phyloP scores from a whole-genome alignment of 2,329 filamentous ascomycete genomes.

The Hypocreales sp. region DNA sequence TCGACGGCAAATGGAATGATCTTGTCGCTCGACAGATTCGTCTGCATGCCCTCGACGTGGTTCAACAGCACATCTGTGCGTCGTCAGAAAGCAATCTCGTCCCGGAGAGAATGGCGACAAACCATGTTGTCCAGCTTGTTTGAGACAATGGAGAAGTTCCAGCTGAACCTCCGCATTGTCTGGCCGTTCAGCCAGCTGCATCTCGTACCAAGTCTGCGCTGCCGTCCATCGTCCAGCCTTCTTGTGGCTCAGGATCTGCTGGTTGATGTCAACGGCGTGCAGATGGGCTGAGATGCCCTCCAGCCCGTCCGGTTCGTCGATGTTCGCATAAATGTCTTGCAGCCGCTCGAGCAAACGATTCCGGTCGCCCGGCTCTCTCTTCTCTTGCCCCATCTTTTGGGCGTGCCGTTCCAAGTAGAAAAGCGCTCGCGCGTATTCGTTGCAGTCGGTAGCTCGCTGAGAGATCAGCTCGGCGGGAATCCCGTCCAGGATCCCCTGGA shows the following conservation, averaged over 20 bases:
- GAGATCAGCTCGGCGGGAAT: slow-evolving; percentile 67
- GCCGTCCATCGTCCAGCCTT: slow-evolving; percentile 90
- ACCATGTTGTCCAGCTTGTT: slow-evolving; percentile 93
- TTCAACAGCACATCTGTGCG: slow-evolving; percentile 64
- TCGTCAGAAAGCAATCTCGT: slow-evolving; percentile 6
- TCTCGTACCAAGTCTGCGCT: slow-evolving; percentile 95
- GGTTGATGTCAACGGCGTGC: slow-evolving; percentile 75
- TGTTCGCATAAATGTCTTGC: slow-evolving; percentile 90
- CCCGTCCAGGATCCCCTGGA: slow-evolving; percentile 34
- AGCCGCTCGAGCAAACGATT: slow-evolving; percentile 59
- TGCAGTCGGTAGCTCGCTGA: slow-evolving; percentile 78
- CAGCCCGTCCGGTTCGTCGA: slow-evolving; percentile 93
- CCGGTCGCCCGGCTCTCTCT: slow-evolving; percentile 32
- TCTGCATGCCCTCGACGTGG: slow-evolving; percentile 64
- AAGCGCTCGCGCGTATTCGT: slow-evolving; percentile 78
- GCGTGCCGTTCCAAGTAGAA: slow-evolving; percentile 94
- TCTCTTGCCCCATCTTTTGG: slow-evolving; percentile 28
- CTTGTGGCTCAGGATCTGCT: slow-evolving; percentile 82
- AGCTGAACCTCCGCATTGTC: slow-evolving; percentile 63
- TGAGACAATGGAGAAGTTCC: slow-evolving; percentile 74
- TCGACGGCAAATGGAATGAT: slow-evolving; percentile 77
- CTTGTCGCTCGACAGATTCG: slow-evolving; percentile 32
- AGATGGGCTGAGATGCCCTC: slow-evolving; percentile 87
- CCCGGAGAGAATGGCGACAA: slow-evolving; percentile 11
- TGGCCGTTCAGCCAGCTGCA: slow-evolving; percentile 68